phyloP scores from a whole-genome alignment of 2,329 filamentous ascomycete species.

The Parastagonospora avenae region DNA sequence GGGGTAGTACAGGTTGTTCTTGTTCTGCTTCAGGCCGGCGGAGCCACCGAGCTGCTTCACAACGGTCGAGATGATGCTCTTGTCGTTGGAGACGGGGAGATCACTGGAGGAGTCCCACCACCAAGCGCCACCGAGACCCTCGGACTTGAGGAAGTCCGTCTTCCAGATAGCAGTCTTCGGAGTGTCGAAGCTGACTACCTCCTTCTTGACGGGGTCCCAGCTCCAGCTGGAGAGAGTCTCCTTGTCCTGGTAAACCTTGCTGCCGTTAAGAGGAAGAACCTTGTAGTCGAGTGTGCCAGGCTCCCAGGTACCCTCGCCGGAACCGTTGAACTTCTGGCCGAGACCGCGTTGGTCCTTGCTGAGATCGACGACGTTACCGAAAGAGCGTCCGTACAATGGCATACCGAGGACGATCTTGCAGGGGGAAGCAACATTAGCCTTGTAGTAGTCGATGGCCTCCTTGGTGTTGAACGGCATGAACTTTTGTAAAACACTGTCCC shows the following conservation, averaged over 20 bases:
- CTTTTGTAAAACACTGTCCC: constrained; percentile 3
- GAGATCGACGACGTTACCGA: constrained; percentile 28
- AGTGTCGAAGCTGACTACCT: constrained; percentile 35
- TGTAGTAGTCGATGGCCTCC: constrained; percentile 34
- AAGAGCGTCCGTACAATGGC: constrained; percentile 38
- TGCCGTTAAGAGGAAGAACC: constrained; percentile 27
- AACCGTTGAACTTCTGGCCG: constrained; percentile 32
- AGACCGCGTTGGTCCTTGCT: constrained; percentile 55
- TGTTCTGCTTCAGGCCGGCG: constrained; percentile 2
- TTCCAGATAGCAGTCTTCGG: constrained; percentile 29
- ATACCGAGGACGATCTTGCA: constrained; percentile 34
- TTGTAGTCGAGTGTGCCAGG: constrained; percentile 37
- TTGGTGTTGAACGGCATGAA: constrained; percentile 30
- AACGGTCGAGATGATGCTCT: constrained; percentile 24
- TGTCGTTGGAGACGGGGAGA: constrained; percentile 13
- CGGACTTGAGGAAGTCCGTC: constrained; percentile 26
- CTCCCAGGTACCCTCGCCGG: constrained; percentile 31
- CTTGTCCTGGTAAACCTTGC: constrained; percentile 24
- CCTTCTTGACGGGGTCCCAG: constrained; percentile 23
- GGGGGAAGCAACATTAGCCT: constrained; percentile 16
- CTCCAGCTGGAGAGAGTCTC: constrained; percentile 25
- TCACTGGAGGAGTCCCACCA: constrained; percentile 39
- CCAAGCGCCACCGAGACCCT: constrained; percentile 37
- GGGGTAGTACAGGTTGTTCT: constrained; percentile 29
- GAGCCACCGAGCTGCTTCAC: constrained; percentile 22